Base-by-base conservation (phyloP, 208 protist species). In the Leishmania braziliensis region DNA sequence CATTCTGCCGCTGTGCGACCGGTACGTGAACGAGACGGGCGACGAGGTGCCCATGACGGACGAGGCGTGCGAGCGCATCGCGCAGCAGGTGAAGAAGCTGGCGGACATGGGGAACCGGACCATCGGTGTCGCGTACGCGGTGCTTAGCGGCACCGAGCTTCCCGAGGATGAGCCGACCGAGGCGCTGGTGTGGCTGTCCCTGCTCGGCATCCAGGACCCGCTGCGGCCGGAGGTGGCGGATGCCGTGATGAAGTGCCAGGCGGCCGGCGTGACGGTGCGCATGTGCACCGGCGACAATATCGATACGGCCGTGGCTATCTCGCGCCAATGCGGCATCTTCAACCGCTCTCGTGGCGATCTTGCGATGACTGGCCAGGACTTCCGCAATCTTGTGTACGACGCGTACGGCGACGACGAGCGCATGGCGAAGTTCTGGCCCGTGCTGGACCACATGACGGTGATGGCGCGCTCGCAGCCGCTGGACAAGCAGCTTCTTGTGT, bases 221-320 rank as follows among this genome's bases (percentile, higher is more conserved):
- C 88, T 99, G 20, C 91, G 98, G 16, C 92, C 95, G 20, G 98
- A 99, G 82, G 98, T 99, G 23, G 89, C 92, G 26, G 86, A 93
- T 33, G 96, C 98, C 33, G 97, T 99, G 26, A 73, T 72, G 56
- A 88, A 90, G 81, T 99, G 98, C 90, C 93, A 99, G 83, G 62
- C 89, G 63, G 98, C 98, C 6, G 98, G 98, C 16, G 95, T 99
- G 75, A 95, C 85, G 8, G 98, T 99, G 75, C 89, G 97, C 79
- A 99, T 99, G 98, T 93, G 98, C 68, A 99, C 98, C 88, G 98
- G 98, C 63, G 97, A 99, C 78, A 97, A 98, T 88, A 82, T 99
- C 43, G 84, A 94, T 54, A 99, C 98, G 33, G 98, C 98, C 10
- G 84, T 95, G n/a, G 90, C 91, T n/a, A 99, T 99, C 70, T 96